These are phyloP conservation scores for Clitopilus passeckerianus DNA, from an alignment of 768 basidiomycete species.

Conservation along the genomic window DNA sequence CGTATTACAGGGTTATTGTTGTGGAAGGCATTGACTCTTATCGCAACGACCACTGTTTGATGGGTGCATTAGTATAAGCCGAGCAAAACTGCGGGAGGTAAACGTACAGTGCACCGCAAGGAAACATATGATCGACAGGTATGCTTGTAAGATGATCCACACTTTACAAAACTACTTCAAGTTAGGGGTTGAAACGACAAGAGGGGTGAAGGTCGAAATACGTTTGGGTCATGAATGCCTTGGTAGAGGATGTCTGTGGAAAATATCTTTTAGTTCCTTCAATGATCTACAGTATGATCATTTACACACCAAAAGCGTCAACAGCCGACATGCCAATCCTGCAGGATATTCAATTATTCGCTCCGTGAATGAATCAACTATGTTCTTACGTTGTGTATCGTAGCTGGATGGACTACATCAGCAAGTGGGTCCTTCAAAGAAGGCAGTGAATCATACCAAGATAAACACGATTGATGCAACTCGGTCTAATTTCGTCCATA, in stretches of 20 bases:
- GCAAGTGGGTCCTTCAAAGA: neutral
- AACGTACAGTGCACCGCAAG: neutral
- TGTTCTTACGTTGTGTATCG: neutral
- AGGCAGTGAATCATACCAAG: neutral
- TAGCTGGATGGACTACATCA: neutral
- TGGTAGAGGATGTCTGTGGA: neutral
- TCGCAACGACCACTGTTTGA: neutral
- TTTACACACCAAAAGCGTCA: neutral
- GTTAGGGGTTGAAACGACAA: neutral
- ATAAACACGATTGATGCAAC: neutral
- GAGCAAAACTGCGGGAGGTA: neutral
- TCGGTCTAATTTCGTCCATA: neutral
- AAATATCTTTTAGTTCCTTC: neutral
- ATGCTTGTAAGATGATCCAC: neutral
- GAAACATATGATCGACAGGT: neutral
- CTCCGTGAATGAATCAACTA: neutral
- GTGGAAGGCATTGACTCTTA: neutral
- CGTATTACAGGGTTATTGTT: neutral
- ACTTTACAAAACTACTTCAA: neutral
- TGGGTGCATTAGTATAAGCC: neutral
- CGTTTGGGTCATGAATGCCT: neutral
- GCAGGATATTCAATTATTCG: neutral
- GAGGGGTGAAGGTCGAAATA: neutral
- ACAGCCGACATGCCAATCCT: neutral
- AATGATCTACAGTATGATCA: neutral